Conservation (phyloP, 2,329 filamentous ascomycete genomes). For the Colletotrichum sp. region DNA sequence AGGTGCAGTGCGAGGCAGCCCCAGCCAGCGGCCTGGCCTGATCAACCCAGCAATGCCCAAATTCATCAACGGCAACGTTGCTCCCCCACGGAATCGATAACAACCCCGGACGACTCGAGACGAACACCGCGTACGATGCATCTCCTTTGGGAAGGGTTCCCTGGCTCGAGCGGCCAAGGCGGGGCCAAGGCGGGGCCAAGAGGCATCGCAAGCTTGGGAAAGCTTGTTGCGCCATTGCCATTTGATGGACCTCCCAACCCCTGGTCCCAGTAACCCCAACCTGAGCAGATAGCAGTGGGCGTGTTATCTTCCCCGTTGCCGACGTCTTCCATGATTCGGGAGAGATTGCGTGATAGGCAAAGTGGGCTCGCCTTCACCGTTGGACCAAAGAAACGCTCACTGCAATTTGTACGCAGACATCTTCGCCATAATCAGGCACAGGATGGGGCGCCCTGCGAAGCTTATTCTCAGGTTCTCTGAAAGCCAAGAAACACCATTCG, state of each 20-base stretch:
- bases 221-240: conserved; percentile 17
- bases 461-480: not conserved
- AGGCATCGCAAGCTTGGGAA: conserved; percentile 13
- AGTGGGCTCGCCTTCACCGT: not conserved
- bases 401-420: not conserved
- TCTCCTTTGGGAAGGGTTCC: not conserved
- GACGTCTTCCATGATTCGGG: not conserved
- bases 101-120: not conserved
- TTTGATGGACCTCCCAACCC: not conserved
- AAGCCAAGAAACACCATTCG: not conserved
- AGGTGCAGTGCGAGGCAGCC: not conserved
- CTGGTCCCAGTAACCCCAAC: not conserved
- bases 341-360: not conserved
- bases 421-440: not conserved
- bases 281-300: not conserved
- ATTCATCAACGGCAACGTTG: not conserved
- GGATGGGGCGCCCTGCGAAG: not conserved
- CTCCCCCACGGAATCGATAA: not conserved
- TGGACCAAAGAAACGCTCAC: not conserved
- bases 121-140: not conserved
- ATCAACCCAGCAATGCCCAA: not conserved
- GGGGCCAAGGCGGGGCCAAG: conserved; percentile 11
- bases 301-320: not conserved
- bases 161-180: not conserved
- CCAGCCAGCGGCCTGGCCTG: not conserved